These are phyloP conservation scores for Pichia sp. DNA, from an alignment of 1,139 yeast species.

Conservation along the genomic window DNA sequence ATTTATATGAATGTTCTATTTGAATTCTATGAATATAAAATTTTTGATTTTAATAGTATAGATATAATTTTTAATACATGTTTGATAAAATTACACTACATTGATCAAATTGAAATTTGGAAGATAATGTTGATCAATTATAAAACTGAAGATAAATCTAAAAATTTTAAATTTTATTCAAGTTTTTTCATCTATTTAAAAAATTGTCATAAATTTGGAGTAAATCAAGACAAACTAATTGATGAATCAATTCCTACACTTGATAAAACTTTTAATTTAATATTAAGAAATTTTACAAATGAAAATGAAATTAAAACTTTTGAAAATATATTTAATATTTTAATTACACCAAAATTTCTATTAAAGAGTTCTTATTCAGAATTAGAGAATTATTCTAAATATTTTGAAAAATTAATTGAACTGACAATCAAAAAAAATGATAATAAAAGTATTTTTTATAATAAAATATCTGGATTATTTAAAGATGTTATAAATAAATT, in stretches of 20 bases:
- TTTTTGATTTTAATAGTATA: too few relatives aligned
- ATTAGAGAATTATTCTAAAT: conserved; percentile 41
- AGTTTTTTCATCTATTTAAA: conserved; percentile 11
- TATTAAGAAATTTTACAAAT: background rate
- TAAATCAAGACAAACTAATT: background rate
- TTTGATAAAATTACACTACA: conserved; percentile 1
- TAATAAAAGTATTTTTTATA: conserved; percentile 6
- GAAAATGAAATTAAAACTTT: background rate
- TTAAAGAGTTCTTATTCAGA: conserved; percentile 35
- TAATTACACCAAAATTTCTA: conserved; percentile 30
- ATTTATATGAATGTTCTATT: conserved; percentile 3
- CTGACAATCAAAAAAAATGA: conserved; percentile 9
- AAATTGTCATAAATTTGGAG: conserved; percentile 2
- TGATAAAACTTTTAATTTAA: conserved; percentile 1
- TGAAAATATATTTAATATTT: background rate
- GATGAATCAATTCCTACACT: background rate
- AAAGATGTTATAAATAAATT: conserved; percentile 39
- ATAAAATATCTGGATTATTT: conserved; percentile 34
- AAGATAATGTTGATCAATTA: background rate
- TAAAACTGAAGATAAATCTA: background rate
- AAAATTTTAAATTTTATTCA: conserved; percentile 2
- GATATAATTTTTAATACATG: conserved; percentile 1
- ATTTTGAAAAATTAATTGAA: conserved; percentile 39
- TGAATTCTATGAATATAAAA: too few relatives aligned
- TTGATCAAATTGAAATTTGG: conserved; percentile 11